Percentiles rank a stretch among this genome's conserved stretches.
phyloP scores from a whole-genome alignment of 352 stramenopile species.

The Phytopythium litorale region DNA sequence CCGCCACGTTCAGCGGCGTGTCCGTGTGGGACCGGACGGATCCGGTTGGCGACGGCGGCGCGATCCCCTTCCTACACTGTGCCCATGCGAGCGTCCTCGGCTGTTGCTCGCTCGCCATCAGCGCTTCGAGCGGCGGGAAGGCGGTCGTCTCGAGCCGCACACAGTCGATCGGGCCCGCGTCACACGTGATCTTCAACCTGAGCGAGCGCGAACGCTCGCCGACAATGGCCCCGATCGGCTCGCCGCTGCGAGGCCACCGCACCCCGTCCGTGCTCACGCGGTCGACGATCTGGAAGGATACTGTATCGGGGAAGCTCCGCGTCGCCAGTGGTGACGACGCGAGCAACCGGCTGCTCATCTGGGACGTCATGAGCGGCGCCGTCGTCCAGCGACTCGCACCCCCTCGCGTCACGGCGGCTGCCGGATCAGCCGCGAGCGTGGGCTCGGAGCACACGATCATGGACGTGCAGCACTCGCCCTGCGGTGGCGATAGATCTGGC shows the following conservation, averaged over 20 bases:
- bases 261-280: slow-evolving; percentile 38
- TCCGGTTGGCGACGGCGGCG: slow-evolving; percentile 8
- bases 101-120: slow-evolving; percentile 31
- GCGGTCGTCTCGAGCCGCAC: slow-evolving; percentile 43
- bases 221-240: background rate
- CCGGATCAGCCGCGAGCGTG: background rate
- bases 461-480: slow-evolving; percentile 12
- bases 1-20: slow-evolving; percentile 36
- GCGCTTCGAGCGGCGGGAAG: slow-evolving; percentile 23
- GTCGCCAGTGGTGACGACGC: slow-evolving; percentile 24
- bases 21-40: slow-evolving; percentile 25
- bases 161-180: slow-evolving; percentile 13
- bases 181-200: slow-evolving; percentile 46
- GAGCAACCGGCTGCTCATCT: slow-evolving; percentile 17
- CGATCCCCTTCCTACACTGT: slow-evolving; percentile 10
- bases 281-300: slow-evolving; percentile 35
- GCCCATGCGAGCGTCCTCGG: slow-evolving; percentile 15
- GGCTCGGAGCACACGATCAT: slow-evolving; percentile 8
- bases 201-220: background rate
- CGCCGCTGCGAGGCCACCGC: slow-evolving; percentile 31
- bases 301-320: background rate
- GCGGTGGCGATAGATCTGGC: background rate
- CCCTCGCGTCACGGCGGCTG: background rate
- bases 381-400: slow-evolving; percentile 9
- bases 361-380: slow-evolving; percentile 15